These are phyloP conservation scores for Allium cepa DNA, from an alignment of 106 monocot genomes.

Conservation along the genomic window DNA sequence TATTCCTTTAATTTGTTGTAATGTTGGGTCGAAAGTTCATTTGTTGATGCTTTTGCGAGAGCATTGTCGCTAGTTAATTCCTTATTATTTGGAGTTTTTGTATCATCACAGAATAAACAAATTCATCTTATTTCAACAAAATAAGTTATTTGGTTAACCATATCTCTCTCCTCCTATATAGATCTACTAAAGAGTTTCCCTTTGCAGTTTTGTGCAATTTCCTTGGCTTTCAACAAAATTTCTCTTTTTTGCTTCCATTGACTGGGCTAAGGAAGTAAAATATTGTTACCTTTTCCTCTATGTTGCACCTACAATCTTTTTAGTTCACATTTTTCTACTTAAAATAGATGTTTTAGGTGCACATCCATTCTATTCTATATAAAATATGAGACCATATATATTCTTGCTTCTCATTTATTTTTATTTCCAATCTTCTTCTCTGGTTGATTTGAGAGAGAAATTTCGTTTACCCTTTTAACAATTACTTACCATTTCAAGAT, in stretches of 20 bases:
- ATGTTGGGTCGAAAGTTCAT: conserved; percentile 1
- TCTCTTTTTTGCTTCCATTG: conserved; percentile 32
- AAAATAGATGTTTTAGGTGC: too few species aligned
- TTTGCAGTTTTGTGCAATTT: conserved; percentile 55
- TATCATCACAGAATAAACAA: background rate
- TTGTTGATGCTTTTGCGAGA: conserved; percentile 7
- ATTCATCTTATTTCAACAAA: too few species aligned
- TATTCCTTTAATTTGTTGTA: background rate
- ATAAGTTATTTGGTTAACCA: background rate
- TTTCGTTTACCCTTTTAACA: too few species aligned
- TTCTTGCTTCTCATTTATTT: too few species aligned
- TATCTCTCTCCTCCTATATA: conserved; percentile 30
- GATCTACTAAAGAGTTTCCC: conserved; percentile 69
- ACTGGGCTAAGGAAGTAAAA: conserved; percentile 57
- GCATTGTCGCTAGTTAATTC: background rate
- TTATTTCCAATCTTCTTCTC: too few species aligned
- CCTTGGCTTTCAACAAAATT: conserved; percentile 45
- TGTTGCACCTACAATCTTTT: too few species aligned
- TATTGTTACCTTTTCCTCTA: too few species aligned
- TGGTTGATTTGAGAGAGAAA: too few species aligned
- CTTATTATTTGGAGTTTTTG: background rate
- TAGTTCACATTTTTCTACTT: too few species aligned
- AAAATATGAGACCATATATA: too few species aligned
- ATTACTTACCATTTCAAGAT: too few species aligned
- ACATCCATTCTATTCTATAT: too few species aligned